These are phyloP conservation scores for Ustilago cynodontis DNA, from an alignment of 1,284 basidiomycete genomes.

Conservation along the genomic window DNA sequence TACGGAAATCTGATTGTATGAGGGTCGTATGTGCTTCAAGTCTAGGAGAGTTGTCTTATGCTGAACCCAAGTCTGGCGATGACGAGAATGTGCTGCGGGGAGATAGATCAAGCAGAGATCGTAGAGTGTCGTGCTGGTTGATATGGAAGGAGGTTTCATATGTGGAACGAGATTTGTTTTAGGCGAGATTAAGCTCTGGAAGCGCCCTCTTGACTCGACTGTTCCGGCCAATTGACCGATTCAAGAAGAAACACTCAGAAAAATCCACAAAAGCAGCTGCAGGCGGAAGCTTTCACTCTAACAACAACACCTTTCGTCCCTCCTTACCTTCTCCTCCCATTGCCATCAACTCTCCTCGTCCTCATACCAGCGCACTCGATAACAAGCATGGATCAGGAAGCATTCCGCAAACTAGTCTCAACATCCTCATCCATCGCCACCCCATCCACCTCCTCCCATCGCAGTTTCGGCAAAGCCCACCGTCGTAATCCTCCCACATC, in stretches of 20 bases:
- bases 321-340: background rate
- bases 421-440: conserved; percentile 12
- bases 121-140: background rate
- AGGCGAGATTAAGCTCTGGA: conserved; percentile 19
- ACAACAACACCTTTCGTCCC: background rate
- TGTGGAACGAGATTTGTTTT: background rate
- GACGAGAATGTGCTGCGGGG: background rate
- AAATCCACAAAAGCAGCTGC: background rate
- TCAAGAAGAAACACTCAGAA: conserved; percentile 11
- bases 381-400: conserved; percentile 59
- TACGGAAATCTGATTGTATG: background rate
- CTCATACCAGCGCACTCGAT: background rate
- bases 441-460: conserved; percentile 6
- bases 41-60: background rate
- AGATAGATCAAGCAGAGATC: background rate
- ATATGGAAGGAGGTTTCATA: background rate
- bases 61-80: background rate
- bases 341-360: background rate
- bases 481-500: conserved; percentile 9
- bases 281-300: background rate
- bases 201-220: background rate
- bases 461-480: conserved; percentile 34
- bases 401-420: conserved; percentile 57
- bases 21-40: background rate
- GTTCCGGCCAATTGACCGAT: conserved; percentile 39